Percentiles rank a stretch among this genome's conserved stretches.
Evolutionary conservation across 2,329 filamentous ascomycete species (phyloP).

Genomic region (Hymenoscyphus fructigenus): DNA sequence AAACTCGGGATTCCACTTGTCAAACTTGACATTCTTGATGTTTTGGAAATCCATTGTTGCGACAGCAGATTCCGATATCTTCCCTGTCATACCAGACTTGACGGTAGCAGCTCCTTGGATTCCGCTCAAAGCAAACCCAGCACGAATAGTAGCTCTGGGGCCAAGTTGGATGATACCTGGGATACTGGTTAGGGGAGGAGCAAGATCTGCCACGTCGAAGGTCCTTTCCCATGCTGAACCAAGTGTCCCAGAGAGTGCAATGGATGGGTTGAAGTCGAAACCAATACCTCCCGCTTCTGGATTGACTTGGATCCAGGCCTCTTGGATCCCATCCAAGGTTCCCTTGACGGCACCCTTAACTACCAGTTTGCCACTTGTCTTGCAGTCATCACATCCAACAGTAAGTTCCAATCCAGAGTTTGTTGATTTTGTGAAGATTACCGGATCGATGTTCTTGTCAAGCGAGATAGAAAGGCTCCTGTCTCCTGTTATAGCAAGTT

Average conservation of each 20-base stretch:
- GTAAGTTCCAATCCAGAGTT: not conserved
- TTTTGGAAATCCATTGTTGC: constrained; percentile 7
- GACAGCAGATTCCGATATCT: constrained; percentile 1
- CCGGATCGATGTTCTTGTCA: not conserved
- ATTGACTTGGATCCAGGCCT: constrained; percentile 2
- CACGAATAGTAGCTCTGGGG: constrained; percentile 5
- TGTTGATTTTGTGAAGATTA: not conserved
- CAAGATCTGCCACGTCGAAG: not conserved
- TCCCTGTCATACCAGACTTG: constrained; percentile 6
- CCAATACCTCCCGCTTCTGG: constrained; percentile 1
- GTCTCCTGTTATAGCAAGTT: not conserved
- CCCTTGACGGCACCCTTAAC: constrained; percentile 7
- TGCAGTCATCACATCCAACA: constrained; percentile 14
- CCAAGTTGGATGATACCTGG: constrained; percentile 8
- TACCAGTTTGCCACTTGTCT: constrained; percentile 7
- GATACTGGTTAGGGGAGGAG: constrained; percentile 4
- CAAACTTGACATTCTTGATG: not conserved
- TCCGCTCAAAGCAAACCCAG: constrained; percentile 9
- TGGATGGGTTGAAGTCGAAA: constrained; percentile 10
- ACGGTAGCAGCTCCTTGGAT: constrained; percentile 11
- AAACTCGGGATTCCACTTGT: constrained; percentile 13
- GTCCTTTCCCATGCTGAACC: not conserved
- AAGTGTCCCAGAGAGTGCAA: constrained; percentile 7
- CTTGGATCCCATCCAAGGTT: not conserved
- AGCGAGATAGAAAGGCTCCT: constrained; percentile 4